These are phyloP conservation scores for Kodamaea sp. DNA, from an alignment of 1,139 yeast species.

Conservation along the genomic window DNA sequence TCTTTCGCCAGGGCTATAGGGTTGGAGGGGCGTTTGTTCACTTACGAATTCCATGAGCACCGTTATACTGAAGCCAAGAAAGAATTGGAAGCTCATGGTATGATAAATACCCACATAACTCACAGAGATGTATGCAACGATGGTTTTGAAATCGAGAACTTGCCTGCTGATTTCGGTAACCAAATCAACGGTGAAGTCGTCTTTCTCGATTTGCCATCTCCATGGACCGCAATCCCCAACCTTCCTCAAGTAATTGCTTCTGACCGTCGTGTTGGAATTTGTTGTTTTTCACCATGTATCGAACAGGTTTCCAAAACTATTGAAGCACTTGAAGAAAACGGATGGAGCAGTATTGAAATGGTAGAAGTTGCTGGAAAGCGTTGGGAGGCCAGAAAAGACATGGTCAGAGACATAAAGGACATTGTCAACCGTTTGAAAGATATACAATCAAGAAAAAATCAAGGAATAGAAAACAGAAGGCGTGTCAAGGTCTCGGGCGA, in stretches of 20 bases:
- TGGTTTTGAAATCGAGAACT: conserved; percentile 63
- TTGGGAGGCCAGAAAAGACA: conserved; percentile 90
- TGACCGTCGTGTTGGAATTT: conserved; percentile 60
- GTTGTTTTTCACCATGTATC: conserved; percentile 97
- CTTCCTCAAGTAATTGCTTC: conserved; percentile 60
- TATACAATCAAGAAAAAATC: conserved; percentile 70
- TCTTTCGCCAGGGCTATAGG: conserved; percentile 83
- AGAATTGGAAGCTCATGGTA: conserved; percentile 75
- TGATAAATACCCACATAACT: conserved; percentile 55
- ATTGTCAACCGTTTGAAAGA: conserved; percentile 81
- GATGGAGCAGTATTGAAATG: conserved; percentile 92
- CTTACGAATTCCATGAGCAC: conserved; percentile 89
- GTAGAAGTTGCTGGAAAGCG: conserved; percentile 84
- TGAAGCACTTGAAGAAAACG: conserved; percentile 66
- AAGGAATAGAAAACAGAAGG: conserved; percentile 68
- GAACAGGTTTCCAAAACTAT: conserved; percentile 93
- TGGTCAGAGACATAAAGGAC: conserved; percentile 80
- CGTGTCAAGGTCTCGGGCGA: conserved; percentile 15
- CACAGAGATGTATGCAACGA: conserved; percentile 91
- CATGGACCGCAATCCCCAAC: conserved; percentile 94
- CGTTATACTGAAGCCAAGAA: conserved; percentile 74
- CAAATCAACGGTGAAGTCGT: conserved; percentile 44
- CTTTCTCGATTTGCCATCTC: conserved; percentile 92
- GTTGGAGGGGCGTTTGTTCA: conserved; percentile 61
- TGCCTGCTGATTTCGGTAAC: conserved; percentile 33